Evolutionary conservation across 306 rosid genomes (phyloP).

Genomic region (Fagus crenata): DNA sequence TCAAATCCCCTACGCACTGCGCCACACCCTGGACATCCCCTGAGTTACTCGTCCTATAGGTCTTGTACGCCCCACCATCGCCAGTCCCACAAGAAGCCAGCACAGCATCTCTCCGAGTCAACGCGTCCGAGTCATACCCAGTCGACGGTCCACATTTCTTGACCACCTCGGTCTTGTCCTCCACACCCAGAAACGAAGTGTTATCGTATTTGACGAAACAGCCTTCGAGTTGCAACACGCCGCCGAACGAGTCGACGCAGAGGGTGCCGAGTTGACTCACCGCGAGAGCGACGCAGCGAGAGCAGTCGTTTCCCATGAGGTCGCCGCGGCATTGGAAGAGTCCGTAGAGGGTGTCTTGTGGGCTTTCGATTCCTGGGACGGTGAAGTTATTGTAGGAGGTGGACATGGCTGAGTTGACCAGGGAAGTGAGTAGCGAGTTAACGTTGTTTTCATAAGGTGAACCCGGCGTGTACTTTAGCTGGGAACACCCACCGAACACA

Average conservation of each 20-base stretch:
- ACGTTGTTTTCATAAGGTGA: constrained; percentile 54
- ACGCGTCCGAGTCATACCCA: constrained; percentile 46
- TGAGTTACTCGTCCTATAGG: constrained; percentile 33
- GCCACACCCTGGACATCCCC: constrained; percentile 55
- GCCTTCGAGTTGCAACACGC: constrained; percentile 87
- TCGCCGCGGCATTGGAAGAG: constrained; percentile 94
- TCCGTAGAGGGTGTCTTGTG: constrained; percentile 54
- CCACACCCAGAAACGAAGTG: constrained; percentile 62
- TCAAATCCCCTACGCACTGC: constrained; percentile 90
- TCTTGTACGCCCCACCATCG: constrained; percentile 43
- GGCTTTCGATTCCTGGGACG: constrained; percentile 16
- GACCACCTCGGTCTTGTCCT: constrained; percentile 72
- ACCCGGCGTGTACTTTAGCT: constrained; percentile 52
- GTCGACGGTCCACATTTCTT: constrained; percentile 74
- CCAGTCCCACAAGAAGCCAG: constrained; percentile 46
- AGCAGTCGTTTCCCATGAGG: constrained; percentile 57
- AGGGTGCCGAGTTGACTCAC: constrained; percentile 63
- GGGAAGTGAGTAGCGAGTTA: constrained; percentile 70
- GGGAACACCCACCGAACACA: constrained; percentile 82
- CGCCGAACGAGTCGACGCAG: constrained; percentile 65
- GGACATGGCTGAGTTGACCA: constrained; percentile 64
- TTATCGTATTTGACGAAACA: constrained; percentile 85
- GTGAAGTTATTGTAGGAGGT: constrained; percentile 73
- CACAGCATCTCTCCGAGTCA: constrained; percentile 56
- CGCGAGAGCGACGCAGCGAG: constrained; percentile 52